A percentile compares a stretch with the other conserved stretches of the same genome.
phyloP scores from a whole-genome alignment of 805 yeast genomes.

The Nematodospora valgi region DNA sequence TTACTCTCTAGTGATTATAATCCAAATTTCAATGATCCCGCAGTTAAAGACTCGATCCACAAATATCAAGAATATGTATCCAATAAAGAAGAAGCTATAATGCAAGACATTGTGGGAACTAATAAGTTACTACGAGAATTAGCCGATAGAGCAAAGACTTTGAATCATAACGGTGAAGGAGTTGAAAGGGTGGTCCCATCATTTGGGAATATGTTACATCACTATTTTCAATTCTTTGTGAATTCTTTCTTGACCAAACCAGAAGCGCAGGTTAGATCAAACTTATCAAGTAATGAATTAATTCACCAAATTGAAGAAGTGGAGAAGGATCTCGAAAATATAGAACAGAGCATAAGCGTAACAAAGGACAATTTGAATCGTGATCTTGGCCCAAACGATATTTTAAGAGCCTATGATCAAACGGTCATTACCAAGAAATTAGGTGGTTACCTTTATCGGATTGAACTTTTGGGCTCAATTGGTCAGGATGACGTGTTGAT shows the following conservation, averaged over 20 bases:
- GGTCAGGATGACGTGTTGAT: slow-evolving; percentile 53
- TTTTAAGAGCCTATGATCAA: slow-evolving; percentile 55
- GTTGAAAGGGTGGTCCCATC: slow-evolving; percentile 14
- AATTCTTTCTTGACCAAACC: slow-evolving; percentile 6
- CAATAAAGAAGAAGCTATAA: slow-evolving; percentile 24
- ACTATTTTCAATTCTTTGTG: slow-evolving; percentile 16
- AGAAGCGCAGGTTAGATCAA: neutral
- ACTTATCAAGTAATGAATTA: slow-evolving; percentile 7
- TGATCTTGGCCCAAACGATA: slow-evolving; percentile 59
- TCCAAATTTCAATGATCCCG: slow-evolving; percentile 81
- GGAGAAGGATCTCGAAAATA: slow-evolving; percentile 14
- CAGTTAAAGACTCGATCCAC: slow-evolving; percentile 71
- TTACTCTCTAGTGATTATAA: slow-evolving; percentile 60
- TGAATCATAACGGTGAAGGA: slow-evolving; percentile 2
- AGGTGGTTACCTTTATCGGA: slow-evolving; percentile 69
- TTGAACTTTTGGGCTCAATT: slow-evolving; percentile 55
- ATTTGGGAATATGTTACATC: slow-evolving; percentile 20
- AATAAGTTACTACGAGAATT: slow-evolving; percentile 19
- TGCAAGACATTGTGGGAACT: slow-evolving; percentile 5
- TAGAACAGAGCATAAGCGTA: slow-evolving; percentile 12
- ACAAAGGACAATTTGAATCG: slow-evolving; percentile 20
- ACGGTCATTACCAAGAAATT: slow-evolving; percentile 45
- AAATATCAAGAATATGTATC: slow-evolving; percentile 48
- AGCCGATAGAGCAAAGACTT: slow-evolving; percentile 13
- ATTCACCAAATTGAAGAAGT: slow-evolving; percentile 12